Evolutionary conservation across 345 rosid genomes (phyloP).

Genomic region (Aegle marmelos): DNA sequence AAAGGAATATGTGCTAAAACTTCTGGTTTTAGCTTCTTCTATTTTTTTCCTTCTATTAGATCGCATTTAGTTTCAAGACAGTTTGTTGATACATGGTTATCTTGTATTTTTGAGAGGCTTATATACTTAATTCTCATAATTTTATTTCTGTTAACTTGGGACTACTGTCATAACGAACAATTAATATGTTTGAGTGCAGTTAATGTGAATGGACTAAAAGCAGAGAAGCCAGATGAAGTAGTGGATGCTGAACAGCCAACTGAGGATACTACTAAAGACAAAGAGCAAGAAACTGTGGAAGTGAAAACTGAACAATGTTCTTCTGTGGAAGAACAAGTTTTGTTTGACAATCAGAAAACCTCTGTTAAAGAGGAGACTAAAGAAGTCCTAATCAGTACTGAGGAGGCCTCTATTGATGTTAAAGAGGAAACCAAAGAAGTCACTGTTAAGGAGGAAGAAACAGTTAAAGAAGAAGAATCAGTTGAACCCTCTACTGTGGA

Average conservation of each 20-base stretch:
- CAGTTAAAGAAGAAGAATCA: no score
- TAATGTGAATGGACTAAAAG: constrained; percentile 39
- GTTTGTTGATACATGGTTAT: no score
- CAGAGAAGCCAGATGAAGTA: constrained; percentile 27
- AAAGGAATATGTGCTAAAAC: neutral
- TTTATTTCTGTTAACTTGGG: neutral
- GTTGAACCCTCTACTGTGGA: constrained; percentile 16
- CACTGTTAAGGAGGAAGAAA: constrained; percentile 26
- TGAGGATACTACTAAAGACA: constrained; percentile 20
- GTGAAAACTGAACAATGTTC: constrained; percentile 15
- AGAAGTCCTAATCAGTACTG: constrained; percentile 5
- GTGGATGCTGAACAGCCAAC: constrained; percentile 8
- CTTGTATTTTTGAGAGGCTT: no score
- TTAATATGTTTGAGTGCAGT: constrained; percentile 14
- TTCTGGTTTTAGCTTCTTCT: neutral
- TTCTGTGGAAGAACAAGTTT: constrained; percentile 17
- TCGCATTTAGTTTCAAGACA: neutral
- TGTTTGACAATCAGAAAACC: constrained; percentile 20
- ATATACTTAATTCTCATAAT: no score
- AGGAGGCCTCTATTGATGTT: constrained; percentile 4
- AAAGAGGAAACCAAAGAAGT: constrained; percentile 16
- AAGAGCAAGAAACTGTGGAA: constrained; percentile 28
- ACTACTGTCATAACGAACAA: neutral
- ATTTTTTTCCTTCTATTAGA: neutral
- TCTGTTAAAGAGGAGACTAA: constrained; percentile 27